A percentile compares a stretch with the other conserved stretches of the same genome.
These are phyloP conservation scores for Tetrapyrgos nigripes DNA, from an alignment of 1,284 basidiomycete species.

Conservation along the genomic window DNA sequence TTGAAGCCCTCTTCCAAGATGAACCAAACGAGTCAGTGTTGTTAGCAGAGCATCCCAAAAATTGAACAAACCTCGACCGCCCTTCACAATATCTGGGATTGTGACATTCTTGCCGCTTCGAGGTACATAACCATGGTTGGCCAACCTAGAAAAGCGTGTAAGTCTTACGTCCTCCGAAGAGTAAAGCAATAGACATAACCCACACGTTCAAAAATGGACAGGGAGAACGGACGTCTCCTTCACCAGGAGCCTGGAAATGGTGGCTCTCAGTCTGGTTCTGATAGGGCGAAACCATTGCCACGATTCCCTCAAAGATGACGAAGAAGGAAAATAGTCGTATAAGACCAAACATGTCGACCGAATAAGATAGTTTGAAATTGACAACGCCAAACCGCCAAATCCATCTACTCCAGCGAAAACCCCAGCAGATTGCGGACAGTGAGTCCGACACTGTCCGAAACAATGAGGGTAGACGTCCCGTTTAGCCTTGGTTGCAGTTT, in stretches of 20 bases:
- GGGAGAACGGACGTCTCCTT: slow-evolving; percentile 18
- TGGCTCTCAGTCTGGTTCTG: neutral
- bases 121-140: slow-evolving; percentile 28
- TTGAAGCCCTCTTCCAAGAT: neutral
- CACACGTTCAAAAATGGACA: slow-evolving; percentile 28
- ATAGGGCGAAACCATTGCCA: neutral
- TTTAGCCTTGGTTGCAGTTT: too few species aligned
- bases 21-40: neutral
- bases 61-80: slow-evolving; percentile 10
- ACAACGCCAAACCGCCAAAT: too few species aligned
- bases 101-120: slow-evolving; percentile 24
- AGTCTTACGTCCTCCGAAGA: neutral
- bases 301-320: neutral
- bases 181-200: neutral
- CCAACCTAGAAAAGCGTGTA: slow-evolving; percentile 18
- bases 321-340: too few species aligned
- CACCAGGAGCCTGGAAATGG: neutral
- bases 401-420: too few species aligned
- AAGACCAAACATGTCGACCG: too few species aligned
- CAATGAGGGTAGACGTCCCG: too few species aligned
- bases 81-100: slow-evolving; percentile 16
- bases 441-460: too few species aligned
- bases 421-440: too few species aligned
- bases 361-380: too few species aligned
- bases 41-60: too few species aligned